These are phyloP conservation scores for Rhodamnia argentea DNA, from an alignment of 345 rosid species.

Conservation along the genomic window DNA sequence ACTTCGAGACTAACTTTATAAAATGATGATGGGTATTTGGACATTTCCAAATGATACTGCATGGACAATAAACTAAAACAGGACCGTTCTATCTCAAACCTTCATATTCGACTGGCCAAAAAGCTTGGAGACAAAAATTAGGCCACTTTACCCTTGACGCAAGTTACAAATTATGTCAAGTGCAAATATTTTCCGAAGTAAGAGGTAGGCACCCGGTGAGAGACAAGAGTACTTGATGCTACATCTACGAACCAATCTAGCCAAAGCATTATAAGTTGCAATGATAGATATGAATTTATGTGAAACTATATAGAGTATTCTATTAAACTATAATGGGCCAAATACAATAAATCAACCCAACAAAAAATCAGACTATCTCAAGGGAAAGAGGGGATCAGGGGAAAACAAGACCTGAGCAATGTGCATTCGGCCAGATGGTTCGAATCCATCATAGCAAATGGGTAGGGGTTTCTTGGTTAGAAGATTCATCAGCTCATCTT, in stretches of 20 bases:
- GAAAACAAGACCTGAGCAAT: conserved; percentile 60
- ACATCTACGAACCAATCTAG: not conserved
- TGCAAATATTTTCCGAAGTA: not conserved
- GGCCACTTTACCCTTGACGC: not conserved
- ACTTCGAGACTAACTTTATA: not conserved
- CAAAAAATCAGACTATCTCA: not conserved
- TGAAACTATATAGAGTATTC: not conserved
- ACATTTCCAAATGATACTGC: not conserved
- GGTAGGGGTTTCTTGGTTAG: conserved; percentile 67
- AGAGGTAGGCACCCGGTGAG: not conserved
- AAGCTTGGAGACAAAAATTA: not conserved
- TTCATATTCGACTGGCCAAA: not conserved
- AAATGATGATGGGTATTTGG: not conserved
- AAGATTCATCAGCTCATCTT: conserved; percentile 67
- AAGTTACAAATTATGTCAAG: not conserved
- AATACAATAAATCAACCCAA: not conserved
- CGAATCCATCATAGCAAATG: conserved; percentile 89
- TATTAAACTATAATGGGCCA: not conserved
- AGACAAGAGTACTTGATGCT: not conserved
- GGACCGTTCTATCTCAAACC: not conserved
- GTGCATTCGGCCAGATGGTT: conserved; percentile 96
- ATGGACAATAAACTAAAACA: not conserved
- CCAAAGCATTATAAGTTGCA: not conserved
- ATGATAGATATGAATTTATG: not conserved
- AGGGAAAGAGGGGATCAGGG: not conserved